Evolutionary conservation across 2,329 filamentous ascomycete species (phyloP).

Genomic region (Fusarium keratoplasticum): DNA sequence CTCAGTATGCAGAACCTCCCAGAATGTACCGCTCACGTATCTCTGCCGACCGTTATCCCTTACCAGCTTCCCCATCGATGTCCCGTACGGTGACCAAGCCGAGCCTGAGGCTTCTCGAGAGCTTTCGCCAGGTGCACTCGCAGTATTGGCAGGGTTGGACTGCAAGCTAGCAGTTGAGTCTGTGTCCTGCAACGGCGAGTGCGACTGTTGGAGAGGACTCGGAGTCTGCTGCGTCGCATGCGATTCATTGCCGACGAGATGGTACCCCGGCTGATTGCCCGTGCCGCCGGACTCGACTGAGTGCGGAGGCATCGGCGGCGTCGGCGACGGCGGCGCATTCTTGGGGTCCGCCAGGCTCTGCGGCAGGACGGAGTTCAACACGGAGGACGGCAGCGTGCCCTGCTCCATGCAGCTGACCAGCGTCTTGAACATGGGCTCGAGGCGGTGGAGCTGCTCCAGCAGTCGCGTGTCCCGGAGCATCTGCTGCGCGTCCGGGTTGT

Average conservation of each 20-base stretch:
- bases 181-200: slow-evolving; percentile 7
- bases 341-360: background rate
- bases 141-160: background rate
- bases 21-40: slow-evolving; percentile 11
- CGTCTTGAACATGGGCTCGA: slow-evolving; percentile 17
- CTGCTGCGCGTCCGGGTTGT: background rate
- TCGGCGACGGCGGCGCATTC: background rate
- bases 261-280: background rate
- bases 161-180: background rate
- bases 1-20: slow-evolving; percentile 4
- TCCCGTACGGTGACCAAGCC: background rate
- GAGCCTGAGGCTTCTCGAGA: background rate
- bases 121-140: background rate
- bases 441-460: slow-evolving; percentile 1
- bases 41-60: slow-evolving; percentile 8
- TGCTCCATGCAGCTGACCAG: slow-evolving; percentile 14
- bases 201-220: background rate
- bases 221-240: background rate
- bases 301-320: slow-evolving; percentile 9
- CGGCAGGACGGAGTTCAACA: background rate
- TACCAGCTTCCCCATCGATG: background rate
- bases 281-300: slow-evolving; percentile 8
- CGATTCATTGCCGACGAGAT: background rate
- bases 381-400: background rate
- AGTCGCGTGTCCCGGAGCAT: background rate